phyloP scores from a whole-genome alignment of 768 basidiomycete genomes.

The Tephrocybe rancida region DNA sequence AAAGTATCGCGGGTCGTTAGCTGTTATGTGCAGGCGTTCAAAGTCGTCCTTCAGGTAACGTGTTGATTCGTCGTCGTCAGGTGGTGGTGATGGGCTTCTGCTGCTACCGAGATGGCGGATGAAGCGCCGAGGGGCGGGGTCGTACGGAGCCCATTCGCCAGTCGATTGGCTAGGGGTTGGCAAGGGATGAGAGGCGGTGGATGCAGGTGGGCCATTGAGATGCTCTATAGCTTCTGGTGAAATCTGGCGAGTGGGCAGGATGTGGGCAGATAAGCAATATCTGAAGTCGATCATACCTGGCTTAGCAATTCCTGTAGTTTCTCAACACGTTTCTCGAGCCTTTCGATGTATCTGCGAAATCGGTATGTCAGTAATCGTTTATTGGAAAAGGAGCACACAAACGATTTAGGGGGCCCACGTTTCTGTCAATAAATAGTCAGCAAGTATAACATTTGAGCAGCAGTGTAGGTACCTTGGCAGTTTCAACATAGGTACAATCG shows the following conservation, averaged over 20 bases:
- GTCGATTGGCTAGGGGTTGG: neutral
- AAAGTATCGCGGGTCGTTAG: constrained; percentile 44
- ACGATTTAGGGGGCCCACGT: constrained; percentile 67
- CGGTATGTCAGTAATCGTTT: neutral
- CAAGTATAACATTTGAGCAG: neutral
- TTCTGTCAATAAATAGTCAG: constrained; percentile 30
- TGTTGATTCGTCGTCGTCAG: constrained; percentile 34
- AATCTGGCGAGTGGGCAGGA: constrained; percentile 40
- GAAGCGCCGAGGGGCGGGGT: constrained; percentile 8
- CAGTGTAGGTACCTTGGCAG: constrained; percentile 54
- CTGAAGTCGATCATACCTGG: constrained; percentile 25
- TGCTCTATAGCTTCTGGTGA: constrained; percentile 40
- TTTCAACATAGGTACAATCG: constrained; percentile 71
- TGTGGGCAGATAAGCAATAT: neutral
- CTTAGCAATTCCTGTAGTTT: constrained; percentile 59
- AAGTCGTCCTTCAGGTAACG: constrained; percentile 38
- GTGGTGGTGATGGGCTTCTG: constrained; percentile 3
- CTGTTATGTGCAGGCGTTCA: constrained; percentile 29
- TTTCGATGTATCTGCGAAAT: constrained; percentile 51
- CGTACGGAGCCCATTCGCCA: neutral
- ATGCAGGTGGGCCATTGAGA: constrained; percentile 11
- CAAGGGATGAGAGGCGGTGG: neutral
- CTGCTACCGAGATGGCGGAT: constrained; percentile 11
- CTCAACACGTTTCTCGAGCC: constrained; percentile 57
- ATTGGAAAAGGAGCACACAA: constrained; percentile 15